These are phyloP conservation scores for Panellus pusillus DNA, from an alignment of 768 basidiomycete genomes.

Conservation along the genomic window DNA sequence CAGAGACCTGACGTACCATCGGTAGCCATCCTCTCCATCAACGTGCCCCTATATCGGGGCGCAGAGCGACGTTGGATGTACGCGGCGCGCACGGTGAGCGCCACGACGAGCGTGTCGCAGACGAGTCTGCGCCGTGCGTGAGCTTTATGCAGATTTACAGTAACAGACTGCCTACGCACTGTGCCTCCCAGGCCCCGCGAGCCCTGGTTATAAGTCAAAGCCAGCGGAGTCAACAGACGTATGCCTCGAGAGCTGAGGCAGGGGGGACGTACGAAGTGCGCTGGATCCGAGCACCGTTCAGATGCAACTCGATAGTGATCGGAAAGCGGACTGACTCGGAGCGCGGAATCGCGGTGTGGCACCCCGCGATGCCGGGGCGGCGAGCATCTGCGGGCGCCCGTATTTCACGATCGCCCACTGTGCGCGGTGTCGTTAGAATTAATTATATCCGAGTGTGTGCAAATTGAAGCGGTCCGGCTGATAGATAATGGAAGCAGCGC, in stretches of 20 bases:
- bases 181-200: slow-evolving; percentile 13
- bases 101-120: slow-evolving; percentile 8
- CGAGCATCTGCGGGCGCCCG: slow-evolving; percentile 5
- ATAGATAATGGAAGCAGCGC: too few relatives aligned
- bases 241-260: too few relatives aligned
- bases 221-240: neutral
- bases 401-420: slow-evolving; percentile 11
- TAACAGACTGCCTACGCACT: neutral
- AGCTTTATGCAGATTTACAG: neutral
- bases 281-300: neutral
- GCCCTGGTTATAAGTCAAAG: neutral
- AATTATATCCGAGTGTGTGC: too few relatives aligned
- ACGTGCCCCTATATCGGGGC: neutral
- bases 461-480: too few relatives aligned
- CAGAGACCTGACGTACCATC: neutral
- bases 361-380: slow-evolving; percentile 6
- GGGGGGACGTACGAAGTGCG: slow-evolving; percentile 1
- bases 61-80: slow-evolving; percentile 3
- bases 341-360: slow-evolving; percentile 6
- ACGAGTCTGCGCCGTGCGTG: neutral
- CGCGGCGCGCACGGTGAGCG: slow-evolving; percentile 5
- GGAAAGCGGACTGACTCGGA: neutral
- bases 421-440: too few relatives aligned
- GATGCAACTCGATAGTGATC: too few relatives aligned
- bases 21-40: slow-evolving; percentile 3